A percentile compares a stretch with the other conserved stretches of the same genome.
These are phyloP conservation scores for Sarocladium brachiariae DNA, from an alignment of 2,329 filamentous ascomycete species.

Conservation along the genomic window DNA sequence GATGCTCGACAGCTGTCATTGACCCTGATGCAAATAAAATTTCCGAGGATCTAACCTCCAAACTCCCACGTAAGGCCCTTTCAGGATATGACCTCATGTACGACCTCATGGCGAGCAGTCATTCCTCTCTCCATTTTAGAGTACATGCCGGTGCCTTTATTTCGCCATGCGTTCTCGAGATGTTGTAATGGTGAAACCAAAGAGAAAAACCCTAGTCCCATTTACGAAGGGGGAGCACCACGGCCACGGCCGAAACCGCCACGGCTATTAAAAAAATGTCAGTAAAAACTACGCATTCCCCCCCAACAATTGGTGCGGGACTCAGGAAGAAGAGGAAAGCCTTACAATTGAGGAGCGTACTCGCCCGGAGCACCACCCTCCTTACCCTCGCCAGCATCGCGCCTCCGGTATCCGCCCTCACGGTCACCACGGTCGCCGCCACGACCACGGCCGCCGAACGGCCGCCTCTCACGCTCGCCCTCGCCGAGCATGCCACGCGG, in stretches of 20 bases:
- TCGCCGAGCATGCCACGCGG: constrained; percentile 98
- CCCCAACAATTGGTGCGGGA: not conserved
- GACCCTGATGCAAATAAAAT: constrained; percentile 40
- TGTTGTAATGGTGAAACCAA: constrained; percentile 29
- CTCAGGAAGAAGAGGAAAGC: constrained; percentile 18
- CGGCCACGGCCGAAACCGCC: constrained; percentile 86
- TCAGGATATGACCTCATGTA: constrained; percentile 9
- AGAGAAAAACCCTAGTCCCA: constrained; percentile 29
- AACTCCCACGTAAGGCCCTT: constrained; percentile 31
- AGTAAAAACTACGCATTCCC: constrained; percentile 25
- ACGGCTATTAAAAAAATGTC: constrained; percentile 49
- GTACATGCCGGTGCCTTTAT: constrained; percentile 40
- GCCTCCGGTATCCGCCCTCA: constrained; percentile 87
- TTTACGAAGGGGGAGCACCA: constrained; percentile 65
- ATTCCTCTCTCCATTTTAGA: constrained; percentile 37
- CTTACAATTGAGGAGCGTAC: constrained; percentile 86
- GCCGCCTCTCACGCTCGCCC: constrained; percentile 71
- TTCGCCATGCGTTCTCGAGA: constrained; percentile 37
- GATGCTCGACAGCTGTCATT: constrained; percentile 12
- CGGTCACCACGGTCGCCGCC: constrained; percentile 71
- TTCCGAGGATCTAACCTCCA: constrained; percentile 42
- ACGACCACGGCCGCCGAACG: constrained; percentile 68
- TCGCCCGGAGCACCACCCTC: constrained; percentile 87
- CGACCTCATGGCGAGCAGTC: constrained; percentile 12
- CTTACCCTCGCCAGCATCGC: constrained; percentile 80